Evolutionary conservation across 306 rosid genomes (phyloP), one percentile per base, ranked within the genome.

Genomic region (Vigna radiata): DNA sequence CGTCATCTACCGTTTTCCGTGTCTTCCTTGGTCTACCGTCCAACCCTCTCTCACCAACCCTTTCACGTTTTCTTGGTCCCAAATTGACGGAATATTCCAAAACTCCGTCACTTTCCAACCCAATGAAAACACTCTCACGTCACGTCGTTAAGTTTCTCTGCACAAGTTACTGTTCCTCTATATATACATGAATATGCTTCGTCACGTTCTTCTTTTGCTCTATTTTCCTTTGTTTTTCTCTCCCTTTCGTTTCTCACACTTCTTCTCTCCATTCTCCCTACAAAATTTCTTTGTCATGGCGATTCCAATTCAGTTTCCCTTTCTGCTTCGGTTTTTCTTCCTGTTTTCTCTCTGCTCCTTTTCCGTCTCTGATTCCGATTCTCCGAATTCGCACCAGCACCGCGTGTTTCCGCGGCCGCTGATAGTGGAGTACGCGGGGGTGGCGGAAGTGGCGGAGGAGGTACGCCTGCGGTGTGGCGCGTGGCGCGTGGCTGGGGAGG

Each of bases 401-500:
- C 79, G 13, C 74, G 79, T 27, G 49, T 83, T 86, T 1, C 89
- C 90, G 1, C 62, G 96, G 43, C 97, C 97, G 0, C 59, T 89
- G 49, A 89, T 91, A 9, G 21, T 88, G 3, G 95, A 92, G 23
- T 84, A 75, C 83, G 60, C 87, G 37, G 37, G 37, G 37, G 37
- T 33, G 37, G 37, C 37, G 0, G 91, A 77, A 5, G 2, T 70
- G 2, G 83, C 72, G 1, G 90, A 88, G 16, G 98, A 89, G 48
- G 18, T 68, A 11, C 59, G 8, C 49, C 55, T 87, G 54, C 79
- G 74, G 17, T 95, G 97, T 46, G 77, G 75, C 13, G 85, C 97
- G 65, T 95, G 99, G 99, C 87, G 99, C 73, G 82, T 95, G 29
- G 86, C 92, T 3, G 99, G 12, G 21, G 99, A 95, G 80, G 87